A percentile compares a stretch with the other conserved stretches of the same genome.
phyloP scores from a whole-genome alignment of 257 asterid genomes.

The Dorcoceras hygrometricum region DNA sequence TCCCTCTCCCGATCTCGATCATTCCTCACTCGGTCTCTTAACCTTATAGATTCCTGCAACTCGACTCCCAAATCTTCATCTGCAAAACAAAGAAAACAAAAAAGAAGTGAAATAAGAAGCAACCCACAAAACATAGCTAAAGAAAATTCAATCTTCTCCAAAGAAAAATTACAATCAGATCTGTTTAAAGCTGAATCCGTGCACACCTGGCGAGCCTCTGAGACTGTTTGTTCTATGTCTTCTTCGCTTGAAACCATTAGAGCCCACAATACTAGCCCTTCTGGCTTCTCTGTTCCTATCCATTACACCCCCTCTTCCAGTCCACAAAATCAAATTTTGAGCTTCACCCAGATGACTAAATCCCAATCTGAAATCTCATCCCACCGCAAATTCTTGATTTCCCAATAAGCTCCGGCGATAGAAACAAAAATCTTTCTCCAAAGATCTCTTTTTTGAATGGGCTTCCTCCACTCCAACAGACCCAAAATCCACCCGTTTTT shows the following conservation, averaged over 20 bases:
- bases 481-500: conserved; percentile 25
- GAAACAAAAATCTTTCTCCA: conserved; percentile 25
- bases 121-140: background rate
- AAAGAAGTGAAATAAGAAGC: conserved; percentile 1
- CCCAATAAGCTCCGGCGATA: conserved; percentile 33
- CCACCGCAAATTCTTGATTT: conserved; percentile 43
- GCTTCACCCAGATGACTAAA: conserved; percentile 38
- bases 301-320: conserved; percentile 37
- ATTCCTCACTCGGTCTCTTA: conserved; percentile 89
- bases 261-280: conserved; percentile 69
- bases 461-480: conserved; percentile 25
- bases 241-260: conserved; percentile 79
- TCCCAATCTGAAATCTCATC: conserved; percentile 32
- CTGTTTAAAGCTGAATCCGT: conserved; percentile 28
- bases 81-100: conserved; percentile 31
- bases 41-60: conserved; percentile 72
- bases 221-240: conserved; percentile 69
- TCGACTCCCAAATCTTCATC: conserved; percentile 86
- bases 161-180: conserved; percentile 39
- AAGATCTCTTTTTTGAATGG: conserved; percentile 36
- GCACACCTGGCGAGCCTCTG: conserved; percentile 82
- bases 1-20: conserved; percentile 77
- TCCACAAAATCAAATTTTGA: conserved; percentile 16
- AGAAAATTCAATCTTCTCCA: background rate
- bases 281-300: conserved; percentile 89